Conservation (phyloP, 2,329 filamentous ascomycete species). For the Neoarthrinium moseri region DNA sequence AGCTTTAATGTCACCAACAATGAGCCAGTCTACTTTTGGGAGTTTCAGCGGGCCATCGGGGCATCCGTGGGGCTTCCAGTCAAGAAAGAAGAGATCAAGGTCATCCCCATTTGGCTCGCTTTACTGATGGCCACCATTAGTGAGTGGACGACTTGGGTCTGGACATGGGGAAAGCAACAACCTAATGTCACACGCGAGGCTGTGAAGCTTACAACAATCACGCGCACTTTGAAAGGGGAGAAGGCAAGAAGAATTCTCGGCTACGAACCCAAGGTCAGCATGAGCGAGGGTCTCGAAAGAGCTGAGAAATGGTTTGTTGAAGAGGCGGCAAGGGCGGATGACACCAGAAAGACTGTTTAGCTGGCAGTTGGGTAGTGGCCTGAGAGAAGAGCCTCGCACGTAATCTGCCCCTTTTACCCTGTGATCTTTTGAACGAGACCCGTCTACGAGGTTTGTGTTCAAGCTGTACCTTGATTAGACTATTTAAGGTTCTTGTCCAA, state of each 20-base stretch:
- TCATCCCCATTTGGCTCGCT: conserved; percentile 20
- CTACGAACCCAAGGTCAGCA: conserved; percentile 16
- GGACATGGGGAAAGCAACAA: conserved; percentile 14
- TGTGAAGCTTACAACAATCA: conserved; percentile 15
- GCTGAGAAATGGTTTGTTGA: too few relatives aligned
- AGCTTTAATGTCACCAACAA: background rate
- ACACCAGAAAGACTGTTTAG: too few relatives aligned
- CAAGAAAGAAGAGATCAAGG: conserved; percentile 16
- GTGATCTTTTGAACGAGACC: too few relatives aligned
- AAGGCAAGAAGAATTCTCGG: conserved; percentile 17
- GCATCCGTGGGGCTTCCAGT: conserved; percentile 1
- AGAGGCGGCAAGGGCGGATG: too few relatives aligned
- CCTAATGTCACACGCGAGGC: conserved; percentile 14
- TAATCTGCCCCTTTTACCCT: too few relatives aligned
- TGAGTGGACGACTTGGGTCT: conserved; percentile 22
- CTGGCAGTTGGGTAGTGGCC: too few relatives aligned
- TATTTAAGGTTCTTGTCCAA: too few relatives aligned
- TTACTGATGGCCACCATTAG: conserved; percentile 20
- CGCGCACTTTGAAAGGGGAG: conserved; percentile 15
- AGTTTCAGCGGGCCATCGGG: background rate
- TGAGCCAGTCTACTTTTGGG: background rate
- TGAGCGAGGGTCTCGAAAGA: conserved; percentile 16
- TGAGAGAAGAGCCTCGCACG: too few relatives aligned
- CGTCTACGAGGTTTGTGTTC: too few relatives aligned
- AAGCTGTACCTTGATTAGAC: too few relatives aligned